Evolutionary conservation across 2,329 filamentous ascomycete species (phyloP), one percentile per base, ranked within the genome.

Genomic region (Orbilia blumenaviensis): DNA sequence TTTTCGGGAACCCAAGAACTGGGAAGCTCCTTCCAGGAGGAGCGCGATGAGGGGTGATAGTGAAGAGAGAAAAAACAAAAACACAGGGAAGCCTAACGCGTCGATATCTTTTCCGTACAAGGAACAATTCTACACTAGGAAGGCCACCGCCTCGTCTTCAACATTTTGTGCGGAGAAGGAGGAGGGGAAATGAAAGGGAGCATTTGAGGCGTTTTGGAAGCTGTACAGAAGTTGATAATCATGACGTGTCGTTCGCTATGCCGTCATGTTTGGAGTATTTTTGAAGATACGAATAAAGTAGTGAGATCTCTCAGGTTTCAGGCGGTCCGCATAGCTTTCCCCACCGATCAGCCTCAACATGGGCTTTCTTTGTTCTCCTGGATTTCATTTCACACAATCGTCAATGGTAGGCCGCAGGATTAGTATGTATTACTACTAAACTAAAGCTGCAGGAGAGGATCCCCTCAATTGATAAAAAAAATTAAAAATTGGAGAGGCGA

Each of bases 1-100:
- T 34, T 16, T 61, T 62, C 48, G 34, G 66, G 32, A 32, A 21
- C 21, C 48, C n/a, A n/a, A 16, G 9, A 54, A 34, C 34, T 12
- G 27, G 16, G 42, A 36, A 44, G n/a, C 56, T 61, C 48, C 5
- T 42, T 29, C 32, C 52, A 56, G 46, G 29, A 56, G 50, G 29
- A 48, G 41, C 66, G 66, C 66, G 66, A 69, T 69, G 66, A 69
- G 66, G 54, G 66, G 56, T 3, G 18, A 38, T 16, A n/a, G n/a
- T n/a, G n/a, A n/a, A n/a, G n/a, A n/a, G n/a, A n/a, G n/a, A n/a
- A n/a, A n/a, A n/a, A n/a, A n/a, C n/a, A n/a, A n/a, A n/a, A 56
- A 38, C 36, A 56, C 52, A 56, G 38, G 52, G 56, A 27, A 44
- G 36, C 36, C 56, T 23, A 38, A 61, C 56, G 56, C 56, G 56